Conservation (phyloP, 2,329 filamentous ascomycete genomes). For the Calonectria pseudoturangicola region DNA sequence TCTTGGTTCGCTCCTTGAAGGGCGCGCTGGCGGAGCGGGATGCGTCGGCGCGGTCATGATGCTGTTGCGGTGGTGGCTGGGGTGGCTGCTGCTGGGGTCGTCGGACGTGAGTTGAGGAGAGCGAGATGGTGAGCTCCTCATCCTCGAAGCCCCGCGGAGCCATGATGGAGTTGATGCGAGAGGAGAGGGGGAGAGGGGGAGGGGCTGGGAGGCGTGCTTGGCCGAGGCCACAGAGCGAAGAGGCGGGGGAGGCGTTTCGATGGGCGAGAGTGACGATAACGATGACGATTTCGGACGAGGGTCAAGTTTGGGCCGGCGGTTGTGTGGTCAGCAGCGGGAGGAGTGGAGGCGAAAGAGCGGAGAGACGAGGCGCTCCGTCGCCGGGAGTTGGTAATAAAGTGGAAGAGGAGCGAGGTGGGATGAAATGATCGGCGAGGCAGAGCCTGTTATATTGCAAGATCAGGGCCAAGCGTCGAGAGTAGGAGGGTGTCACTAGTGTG, state of each 20-base stretch:
- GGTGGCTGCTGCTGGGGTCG: conserved; percentile 64
- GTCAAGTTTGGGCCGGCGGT: conserved; percentile 13
- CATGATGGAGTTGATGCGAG: conserved; percentile 64
- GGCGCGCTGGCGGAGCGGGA: conserved; percentile 59
- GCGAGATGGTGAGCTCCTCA: conserved; percentile 87
- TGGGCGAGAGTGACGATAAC: conserved; percentile 13
- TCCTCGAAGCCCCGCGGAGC: conserved; percentile 80
- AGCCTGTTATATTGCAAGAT: conserved; percentile 18
- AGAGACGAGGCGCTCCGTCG: conserved; percentile 8
- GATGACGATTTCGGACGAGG: conserved; percentile 19
- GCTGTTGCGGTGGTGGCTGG: conserved; percentile 50
- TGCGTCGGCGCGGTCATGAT: conserved; percentile 50
- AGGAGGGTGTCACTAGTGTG: conserved; percentile 15
- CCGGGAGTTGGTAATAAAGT: conserved; percentile 22
- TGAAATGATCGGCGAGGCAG: conserved; percentile 38
- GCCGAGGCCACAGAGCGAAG: conserved; percentile 45
- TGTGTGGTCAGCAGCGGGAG: conserved; percentile 32
- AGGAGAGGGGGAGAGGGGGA: conserved; percentile 56
- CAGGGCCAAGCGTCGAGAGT: conserved; percentile 15
- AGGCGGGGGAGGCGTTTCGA: conserved; percentile 41
- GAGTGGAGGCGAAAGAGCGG: conserved; percentile 21
- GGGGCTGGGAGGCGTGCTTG: conserved; percentile 36
- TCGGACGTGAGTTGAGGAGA: conserved; percentile 79
- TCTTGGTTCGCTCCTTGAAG: conserved; percentile 71
- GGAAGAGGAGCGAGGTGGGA: conserved; percentile 37